Evolutionary conservation across 345 rosid species (phyloP), one percentile per base, ranked within the genome.

Genomic region (Salix dunnii): DNA sequence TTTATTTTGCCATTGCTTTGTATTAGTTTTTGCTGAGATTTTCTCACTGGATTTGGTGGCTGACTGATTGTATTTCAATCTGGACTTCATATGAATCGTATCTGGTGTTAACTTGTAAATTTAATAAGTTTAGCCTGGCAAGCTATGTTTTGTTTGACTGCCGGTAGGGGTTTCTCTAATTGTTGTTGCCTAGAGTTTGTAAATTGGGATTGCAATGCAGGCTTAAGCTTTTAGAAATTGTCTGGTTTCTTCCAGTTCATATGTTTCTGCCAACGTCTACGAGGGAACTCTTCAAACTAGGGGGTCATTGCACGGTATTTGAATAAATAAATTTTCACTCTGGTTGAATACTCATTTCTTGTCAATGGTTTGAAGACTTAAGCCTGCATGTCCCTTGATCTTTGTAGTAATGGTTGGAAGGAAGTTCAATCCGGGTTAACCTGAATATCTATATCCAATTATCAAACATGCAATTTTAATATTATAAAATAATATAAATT

Each of bases 31-130:
- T 42, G 78, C 74, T 77, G 74, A 38, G 80, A 72, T 74, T 76
- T 60, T 75, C 81, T 82, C 76, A 90, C 85, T 82, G 89, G 84
- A 84, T 84, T 84, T 80, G 80, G 74, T 83, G 81, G 86, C 76
- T 76, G 75, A 62, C 73, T 81, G 70, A 77, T 61, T 77, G 73
- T 68, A 75, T 72, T 74, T 76, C 81, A 69, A 72, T 68, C 51
- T 60, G 40, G 77, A 81, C 74, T 74, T 46, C 67, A 62, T 51
- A 74, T 76, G 75, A 71, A 75, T 49, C 48, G 75, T 66, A 76
- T 75, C 76, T 83, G 69, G 77, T 74, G 77, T 85, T 68, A 73
- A 67, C 82, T 58, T 90, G 94, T 93, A 85, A 91, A 89, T 80
- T 85, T 38, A 88, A 84, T 82, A 85, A 90, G 79, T 73, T 51